Percentiles rank a stretch among this genome's conserved stretches.
phyloP scores from a whole-genome alignment of 139 green algal species.

The Micromonas pusilla region DNA sequence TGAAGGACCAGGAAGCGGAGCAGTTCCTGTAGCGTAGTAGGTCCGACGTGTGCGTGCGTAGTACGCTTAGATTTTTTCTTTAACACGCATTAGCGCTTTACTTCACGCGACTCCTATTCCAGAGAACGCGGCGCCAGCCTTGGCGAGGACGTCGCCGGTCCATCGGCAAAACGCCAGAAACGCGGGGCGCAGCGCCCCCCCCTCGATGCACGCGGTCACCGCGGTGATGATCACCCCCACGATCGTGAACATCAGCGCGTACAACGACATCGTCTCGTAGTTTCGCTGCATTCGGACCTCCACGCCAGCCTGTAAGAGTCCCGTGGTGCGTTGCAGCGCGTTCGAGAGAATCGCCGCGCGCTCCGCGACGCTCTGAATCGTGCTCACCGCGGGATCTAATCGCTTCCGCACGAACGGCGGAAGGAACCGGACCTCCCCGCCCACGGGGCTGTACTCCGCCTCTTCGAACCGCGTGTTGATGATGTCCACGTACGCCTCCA shows the following conservation, averaged over 20 bases:
- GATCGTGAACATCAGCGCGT: conserved; percentile 20
- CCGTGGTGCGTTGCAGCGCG: conserved; percentile 3
- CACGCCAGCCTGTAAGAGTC: neutral
- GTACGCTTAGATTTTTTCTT: too few species aligned
- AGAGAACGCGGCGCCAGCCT: too few species aligned
- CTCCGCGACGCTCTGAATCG: conserved; percentile 7
- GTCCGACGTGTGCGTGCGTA: too few species aligned
- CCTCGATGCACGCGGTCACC: neutral
- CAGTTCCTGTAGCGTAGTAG: too few species aligned
- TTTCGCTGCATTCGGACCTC: conserved; percentile 9
- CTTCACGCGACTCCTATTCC: too few species aligned
- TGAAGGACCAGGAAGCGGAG: too few species aligned
- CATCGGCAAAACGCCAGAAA: too few species aligned
- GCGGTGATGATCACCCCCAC: neutral
- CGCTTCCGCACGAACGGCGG: conserved; percentile 9
- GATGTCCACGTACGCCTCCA: conserved; percentile 4
- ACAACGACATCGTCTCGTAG: conserved; percentile 7
- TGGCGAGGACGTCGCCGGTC: too few species aligned
- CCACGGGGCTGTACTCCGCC: neutral
- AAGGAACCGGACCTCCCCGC: neutral
- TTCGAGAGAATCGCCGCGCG: conserved; percentile 3
- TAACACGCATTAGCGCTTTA: too few species aligned
- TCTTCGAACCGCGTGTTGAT: conserved; percentile 7
- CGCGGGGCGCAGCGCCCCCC: neutral
- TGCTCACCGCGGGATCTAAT: conserved; percentile 1